Conservation (phyloP, 345 rosid species). For the Eucalyptus regnans region DNA sequence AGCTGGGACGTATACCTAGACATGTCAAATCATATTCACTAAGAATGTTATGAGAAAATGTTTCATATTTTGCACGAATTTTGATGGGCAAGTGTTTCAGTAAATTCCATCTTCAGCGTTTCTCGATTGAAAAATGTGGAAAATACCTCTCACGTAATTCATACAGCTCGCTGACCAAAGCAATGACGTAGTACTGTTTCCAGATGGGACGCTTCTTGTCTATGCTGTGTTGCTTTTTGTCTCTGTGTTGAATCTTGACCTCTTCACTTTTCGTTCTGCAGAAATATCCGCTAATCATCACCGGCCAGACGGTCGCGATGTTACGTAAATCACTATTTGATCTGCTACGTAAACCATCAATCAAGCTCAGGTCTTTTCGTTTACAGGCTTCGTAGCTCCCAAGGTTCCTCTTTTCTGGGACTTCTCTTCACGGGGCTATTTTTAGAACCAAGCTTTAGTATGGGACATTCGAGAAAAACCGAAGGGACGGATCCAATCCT, state of each 20-base stretch:
- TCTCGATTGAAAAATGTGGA: not conserved
- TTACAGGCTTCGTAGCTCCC: too few species aligned
- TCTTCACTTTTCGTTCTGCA: not conserved
- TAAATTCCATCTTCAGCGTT: not conserved
- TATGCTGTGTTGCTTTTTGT: not conserved
- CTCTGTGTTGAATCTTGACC: not conserved
- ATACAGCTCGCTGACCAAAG: not conserved
- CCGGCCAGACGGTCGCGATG: not conserved
- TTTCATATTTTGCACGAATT: not conserved
- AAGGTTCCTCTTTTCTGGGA: too few species aligned
- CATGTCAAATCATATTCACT: not conserved
- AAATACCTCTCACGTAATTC: not conserved
- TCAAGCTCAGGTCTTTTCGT: not conserved
- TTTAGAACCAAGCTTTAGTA: too few species aligned
- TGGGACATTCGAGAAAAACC: too few species aligned
- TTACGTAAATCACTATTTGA: not conserved
- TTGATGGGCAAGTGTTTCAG: not conserved
- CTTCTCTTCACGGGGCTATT: too few species aligned
- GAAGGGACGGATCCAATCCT: too few species aligned
- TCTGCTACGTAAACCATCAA: not conserved
- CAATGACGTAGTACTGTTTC: not conserved
- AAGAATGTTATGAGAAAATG: not conserved
- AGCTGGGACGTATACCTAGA: too few species aligned
- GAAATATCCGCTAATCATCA: not conserved
- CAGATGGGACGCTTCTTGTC: not conserved